phyloP scores from a whole-genome alignment of 768 basidiomycete genomes.

The Sporobolomyces phaffii region DNA sequence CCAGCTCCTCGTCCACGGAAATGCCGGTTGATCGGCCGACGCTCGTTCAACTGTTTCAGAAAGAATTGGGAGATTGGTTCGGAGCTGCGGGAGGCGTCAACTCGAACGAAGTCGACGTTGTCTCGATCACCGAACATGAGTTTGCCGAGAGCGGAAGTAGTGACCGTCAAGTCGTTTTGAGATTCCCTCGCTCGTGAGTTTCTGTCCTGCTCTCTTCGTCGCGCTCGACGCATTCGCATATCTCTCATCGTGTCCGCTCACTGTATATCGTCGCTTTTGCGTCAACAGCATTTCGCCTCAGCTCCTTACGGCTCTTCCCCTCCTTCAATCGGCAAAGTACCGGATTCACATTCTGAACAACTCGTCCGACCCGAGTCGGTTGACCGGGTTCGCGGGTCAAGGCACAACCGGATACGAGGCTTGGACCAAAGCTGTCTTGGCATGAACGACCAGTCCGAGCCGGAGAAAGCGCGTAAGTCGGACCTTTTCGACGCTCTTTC shows the following conservation, averaged over 20 bases:
- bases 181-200: conserved; percentile 26
- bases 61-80: conserved; percentile 2
- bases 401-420: neutral
- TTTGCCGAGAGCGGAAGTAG: neutral
- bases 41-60: neutral
- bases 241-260: neutral
- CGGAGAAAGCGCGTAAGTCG: no score
- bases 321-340: neutral
- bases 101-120: conserved; percentile 5
- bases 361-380: neutral
- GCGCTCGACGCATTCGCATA: no score
- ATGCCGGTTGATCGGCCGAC: neutral
- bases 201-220: neutral
- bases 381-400: neutral
- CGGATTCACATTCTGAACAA: neutral
- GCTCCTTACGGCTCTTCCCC: conserved; percentile 23
- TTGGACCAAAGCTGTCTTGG: neutral
- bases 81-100: conserved; percentile 23
- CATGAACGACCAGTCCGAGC: neutral
- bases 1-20: neutral
- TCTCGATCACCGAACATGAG: conserved; percentile 1
- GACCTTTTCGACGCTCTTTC: no score
- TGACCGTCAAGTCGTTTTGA: neutral
- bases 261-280: no score
- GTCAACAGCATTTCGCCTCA: conserved; percentile 10